Conservation (phyloP, 495 filamentous ascomycete species). For the Aspergillus sclerotioniger region DNA sequence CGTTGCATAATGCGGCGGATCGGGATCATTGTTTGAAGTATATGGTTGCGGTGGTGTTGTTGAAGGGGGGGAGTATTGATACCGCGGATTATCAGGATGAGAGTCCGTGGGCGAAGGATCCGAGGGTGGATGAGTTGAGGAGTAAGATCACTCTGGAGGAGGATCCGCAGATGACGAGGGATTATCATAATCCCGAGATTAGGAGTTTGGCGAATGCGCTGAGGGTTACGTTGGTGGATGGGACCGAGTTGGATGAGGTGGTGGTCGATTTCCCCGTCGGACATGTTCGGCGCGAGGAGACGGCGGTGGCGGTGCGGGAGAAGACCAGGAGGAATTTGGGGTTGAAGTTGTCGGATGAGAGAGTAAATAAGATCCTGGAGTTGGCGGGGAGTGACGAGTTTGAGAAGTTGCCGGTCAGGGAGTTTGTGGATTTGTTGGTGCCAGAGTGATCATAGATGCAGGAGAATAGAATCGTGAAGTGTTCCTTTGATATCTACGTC, state of each 20-base stretch:
- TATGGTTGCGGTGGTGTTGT: conserved; percentile 37
- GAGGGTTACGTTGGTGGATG: conserved; percentile 24
- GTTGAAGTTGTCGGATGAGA: background rate
- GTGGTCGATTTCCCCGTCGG: conserved; percentile 81
- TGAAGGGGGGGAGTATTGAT: conserved; percentile 34
- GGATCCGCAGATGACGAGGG: conserved; percentile 34
- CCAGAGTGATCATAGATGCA: conserved; percentile 65
- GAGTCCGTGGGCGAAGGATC: conserved; percentile 26
- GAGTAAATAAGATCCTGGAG: background rate
- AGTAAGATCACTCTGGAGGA: conserved; percentile 25
- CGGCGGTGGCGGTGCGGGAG: conserved; percentile 40
- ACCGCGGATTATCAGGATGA: conserved; percentile 31
- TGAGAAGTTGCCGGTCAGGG: background rate
- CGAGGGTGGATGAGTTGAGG: conserved; percentile 27
- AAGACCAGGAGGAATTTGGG: background rate
- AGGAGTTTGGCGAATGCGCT: conserved; percentile 27
- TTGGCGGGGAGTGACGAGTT: background rate
- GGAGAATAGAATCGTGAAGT: background rate
- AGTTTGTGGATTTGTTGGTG: background rate
- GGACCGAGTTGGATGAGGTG: conserved; percentile 63
- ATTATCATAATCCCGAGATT: conserved; percentile 33
- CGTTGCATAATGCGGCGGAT: conserved; percentile 41
- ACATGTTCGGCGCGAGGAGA: conserved; percentile 71
- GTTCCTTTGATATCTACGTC: background rate
- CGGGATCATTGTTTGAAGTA: conserved; percentile 48